Base-by-base conservation (phyloP, 352 stramenopile genomes). In the Phytopythium aichiense region DNA sequence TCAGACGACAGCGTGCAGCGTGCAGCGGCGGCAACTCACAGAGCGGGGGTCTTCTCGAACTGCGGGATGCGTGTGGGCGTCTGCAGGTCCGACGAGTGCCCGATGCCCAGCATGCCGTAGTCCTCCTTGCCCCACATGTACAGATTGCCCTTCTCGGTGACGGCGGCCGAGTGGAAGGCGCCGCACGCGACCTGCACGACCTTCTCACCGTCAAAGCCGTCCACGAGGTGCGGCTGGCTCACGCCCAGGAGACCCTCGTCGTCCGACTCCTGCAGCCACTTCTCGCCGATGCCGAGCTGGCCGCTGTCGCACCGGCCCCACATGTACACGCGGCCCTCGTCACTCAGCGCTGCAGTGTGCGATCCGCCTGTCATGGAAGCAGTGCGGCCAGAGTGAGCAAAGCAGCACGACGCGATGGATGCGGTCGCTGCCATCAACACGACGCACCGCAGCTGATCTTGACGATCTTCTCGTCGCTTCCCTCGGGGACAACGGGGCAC, bases 61-160 rank as follows among this genome's bases (percentile, higher is more conserved):
- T 88, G 77, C 49, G 74, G 65, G 55, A 94, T 68, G 8, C 71
- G 74, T 38, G 73, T 75, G 7, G 85, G 85, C 8, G 46, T 76
- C 64, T 92, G 74, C 54, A 88, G 66, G 62, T 94, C 85, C 3
- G 78, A 79, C 11, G 81, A 87, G 62, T 94, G 84, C 9, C 88
- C 87, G 25, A 89, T 65, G 22, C 85, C 85, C 20, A 95, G 81
- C 87, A 95, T 94, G 42, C 88, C 87, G 58, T 92, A 92, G 68
- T 96, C 87, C 56, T 94, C 85, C 71, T 94, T 93, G 53, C 81
- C 81, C 85, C 85, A 94, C 48, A 91, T 88, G 76, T 83, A 94
- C 9, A 94, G 76, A 18, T 63, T 62, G 28, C 83, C 85, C 7
- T 77, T 72, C 11, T 87, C 79, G 2, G 81, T 92, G 52, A 94